Evolutionary conservation across 768 basidiomycete species (phyloP), one percentile per base, ranked within the genome.

Genomic region (Strobilomyces confusus): DNA sequence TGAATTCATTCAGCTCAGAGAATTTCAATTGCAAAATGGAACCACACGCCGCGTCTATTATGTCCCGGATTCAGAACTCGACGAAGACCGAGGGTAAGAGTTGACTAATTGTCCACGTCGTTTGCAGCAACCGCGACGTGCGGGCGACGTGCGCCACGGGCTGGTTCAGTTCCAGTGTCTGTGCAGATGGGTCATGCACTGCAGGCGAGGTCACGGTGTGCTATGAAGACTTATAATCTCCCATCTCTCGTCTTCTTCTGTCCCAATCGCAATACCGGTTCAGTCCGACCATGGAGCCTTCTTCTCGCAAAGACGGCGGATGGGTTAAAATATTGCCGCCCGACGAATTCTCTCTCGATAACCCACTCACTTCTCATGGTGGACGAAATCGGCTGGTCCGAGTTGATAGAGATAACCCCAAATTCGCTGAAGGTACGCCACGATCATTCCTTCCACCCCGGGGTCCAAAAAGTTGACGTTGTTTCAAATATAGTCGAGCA

Each of bases 321-420:
- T 67, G 66, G 66, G 62, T 69, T 32, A 63, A 68, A 36, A 49
- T 69, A 2, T n/a, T 30, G 5, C 62, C 60, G 23, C 64, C 66
- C 14, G 71, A 73, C 46, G 69, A 70, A 37, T 71, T 69, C 48
- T 71, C 62, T 30, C 56, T 78, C 51, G 70, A 74, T 49, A 75
- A 79, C 58, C 75, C 75, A 14, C 73, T 72, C 49, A 55, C 59
- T 26, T 32, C 53, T 32, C 66, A 68, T 53, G 71, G 72, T 42
- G 72, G 70, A 60, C 72, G 71, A 57, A 77, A 69, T 56, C 73
- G 80, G 55, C 62, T 84, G 49, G 66, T 73, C 30, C 62, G 65
- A 37, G 62, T 84, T n/a, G 61, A 69, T 17, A 68, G 55, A 12
- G 63, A 68, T 4, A 66, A 73, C 49, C 50, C 72, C 17, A 58